Conservation (phyloP, 306 rosid genomes). For the Rosa lucieae region DNA sequence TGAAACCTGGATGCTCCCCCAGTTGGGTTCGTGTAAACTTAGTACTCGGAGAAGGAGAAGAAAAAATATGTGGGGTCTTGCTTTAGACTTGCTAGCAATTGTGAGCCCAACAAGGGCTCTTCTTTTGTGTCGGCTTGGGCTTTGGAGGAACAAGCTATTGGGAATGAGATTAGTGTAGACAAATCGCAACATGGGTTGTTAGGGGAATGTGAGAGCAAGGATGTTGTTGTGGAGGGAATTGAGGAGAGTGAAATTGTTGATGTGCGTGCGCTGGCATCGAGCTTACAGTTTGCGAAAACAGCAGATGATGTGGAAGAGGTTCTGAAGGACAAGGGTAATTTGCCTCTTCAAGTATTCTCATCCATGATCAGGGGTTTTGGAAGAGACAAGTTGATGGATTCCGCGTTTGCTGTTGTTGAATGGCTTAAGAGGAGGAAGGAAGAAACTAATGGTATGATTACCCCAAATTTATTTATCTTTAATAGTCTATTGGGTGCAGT, state of each 20-base stretch:
- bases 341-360: slow-evolving; percentile 86
- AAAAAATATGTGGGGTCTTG: slow-evolving; percentile 33
- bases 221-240: slow-evolving; percentile 24
- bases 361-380: slow-evolving; percentile 80
- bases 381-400: slow-evolving; percentile 60
- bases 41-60: slow-evolving; percentile 37
- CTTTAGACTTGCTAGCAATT: slow-evolving; percentile 40
- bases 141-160: slow-evolving; percentile 48
- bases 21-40: slow-evolving; percentile 24
- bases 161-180: slow-evolving; percentile 36
- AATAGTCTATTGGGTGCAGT: slow-evolving; percentile 78
- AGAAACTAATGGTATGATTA: slow-evolving; percentile 53
- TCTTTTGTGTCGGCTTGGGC: slow-evolving; percentile 52
- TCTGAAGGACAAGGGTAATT: slow-evolving; percentile 64
- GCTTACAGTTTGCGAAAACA: slow-evolving; percentile 57
- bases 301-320: slow-evolving; percentile 70
- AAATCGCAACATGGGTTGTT: slow-evolving; percentile 17
- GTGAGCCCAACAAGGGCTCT: slow-evolving; percentile 40
- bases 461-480: slow-evolving; percentile 76
- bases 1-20: slow-evolving; percentile 34
- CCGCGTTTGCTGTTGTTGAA: slow-evolving; percentile 65
- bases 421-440: slow-evolving; percentile 80
- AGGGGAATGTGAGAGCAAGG: slow-evolving; percentile 32
- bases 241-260: slow-evolving; percentile 42
- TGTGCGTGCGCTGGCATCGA: slow-evolving; percentile 61